Evolutionary conservation across 176 grass and related monocot genomes (phyloP).

Genomic region (Carex scoparia): DNA sequence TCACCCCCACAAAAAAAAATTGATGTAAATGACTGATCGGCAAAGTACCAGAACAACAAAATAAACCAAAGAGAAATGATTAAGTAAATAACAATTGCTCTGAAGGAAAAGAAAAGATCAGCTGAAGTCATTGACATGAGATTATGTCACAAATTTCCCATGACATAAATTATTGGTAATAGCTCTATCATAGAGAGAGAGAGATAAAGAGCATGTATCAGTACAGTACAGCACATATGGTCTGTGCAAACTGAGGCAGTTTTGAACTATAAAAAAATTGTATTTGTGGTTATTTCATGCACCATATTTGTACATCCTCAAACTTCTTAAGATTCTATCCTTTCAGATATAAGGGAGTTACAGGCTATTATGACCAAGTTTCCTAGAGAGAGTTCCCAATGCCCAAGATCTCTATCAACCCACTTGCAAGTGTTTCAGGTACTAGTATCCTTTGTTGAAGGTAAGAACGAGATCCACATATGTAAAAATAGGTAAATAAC

Average conservation of each 20-base stretch:
- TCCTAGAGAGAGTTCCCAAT: background rate
- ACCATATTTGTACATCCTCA: background rate
- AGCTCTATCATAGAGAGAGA: background rate
- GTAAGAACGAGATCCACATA: background rate
- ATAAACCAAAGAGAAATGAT: constrained; percentile 6
- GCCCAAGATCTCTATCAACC: background rate
- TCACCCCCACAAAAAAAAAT: constrained; percentile 18
- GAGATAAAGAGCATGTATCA: background rate
- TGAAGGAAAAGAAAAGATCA: background rate
- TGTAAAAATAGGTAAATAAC: background rate
- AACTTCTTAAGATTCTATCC: background rate
- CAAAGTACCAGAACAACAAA: constrained; percentile 1
- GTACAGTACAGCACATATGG: background rate
- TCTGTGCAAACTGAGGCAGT: background rate
- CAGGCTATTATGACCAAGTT: background rate
- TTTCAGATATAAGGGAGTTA: background rate
- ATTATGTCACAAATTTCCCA: background rate
- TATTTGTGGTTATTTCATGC: background rate
- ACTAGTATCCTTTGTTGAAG: background rate
- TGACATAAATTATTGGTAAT: background rate
- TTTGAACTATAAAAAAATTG: background rate
- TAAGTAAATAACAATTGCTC: background rate
- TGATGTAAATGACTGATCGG: background rate
- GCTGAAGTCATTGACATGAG: background rate
- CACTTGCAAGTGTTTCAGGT: background rate